Conservation (phyloP, 352 stramenopile species). For the Pythium aphanidermatum region DNA sequence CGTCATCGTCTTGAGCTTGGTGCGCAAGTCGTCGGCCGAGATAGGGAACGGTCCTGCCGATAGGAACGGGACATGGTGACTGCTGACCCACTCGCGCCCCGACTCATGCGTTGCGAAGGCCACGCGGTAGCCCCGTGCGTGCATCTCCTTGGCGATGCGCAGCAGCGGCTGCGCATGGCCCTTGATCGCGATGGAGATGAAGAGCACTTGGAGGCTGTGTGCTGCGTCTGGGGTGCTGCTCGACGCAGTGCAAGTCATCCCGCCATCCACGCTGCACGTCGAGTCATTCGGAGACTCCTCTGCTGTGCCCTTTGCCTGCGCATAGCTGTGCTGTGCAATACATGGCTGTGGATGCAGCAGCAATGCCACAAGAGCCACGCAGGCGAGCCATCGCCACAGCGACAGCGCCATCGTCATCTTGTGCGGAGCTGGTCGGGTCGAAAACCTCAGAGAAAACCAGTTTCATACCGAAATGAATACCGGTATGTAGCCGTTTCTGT, state of each 20-base stretch:
- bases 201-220: constrained; percentile 46
- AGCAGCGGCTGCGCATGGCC: constrained; percentile 74
- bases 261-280: background rate
- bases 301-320: background rate
- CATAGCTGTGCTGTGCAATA: background rate
- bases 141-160: constrained; percentile 70
- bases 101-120: constrained; percentile 83
- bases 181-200: constrained; percentile 80
- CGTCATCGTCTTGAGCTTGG: constrained; percentile 73
- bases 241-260: background rate
- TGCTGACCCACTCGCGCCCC: constrained; percentile 58
- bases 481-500: background rate
- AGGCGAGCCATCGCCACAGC: background rate
- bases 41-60: constrained; percentile 72
- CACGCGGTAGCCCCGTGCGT: constrained; percentile 60
- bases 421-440: background rate
- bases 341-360: no score
- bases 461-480: constrained; percentile 1
- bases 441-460: background rate
- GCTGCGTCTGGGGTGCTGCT: constrained; percentile 3
- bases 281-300: background rate
- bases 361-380: no score
- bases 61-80: constrained; percentile 53
- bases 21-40: constrained; percentile 58
- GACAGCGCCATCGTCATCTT: background rate